phyloP scores from a whole-genome alignment of 495 filamentous ascomycete genomes.

The Aspergillus panamensis region DNA sequence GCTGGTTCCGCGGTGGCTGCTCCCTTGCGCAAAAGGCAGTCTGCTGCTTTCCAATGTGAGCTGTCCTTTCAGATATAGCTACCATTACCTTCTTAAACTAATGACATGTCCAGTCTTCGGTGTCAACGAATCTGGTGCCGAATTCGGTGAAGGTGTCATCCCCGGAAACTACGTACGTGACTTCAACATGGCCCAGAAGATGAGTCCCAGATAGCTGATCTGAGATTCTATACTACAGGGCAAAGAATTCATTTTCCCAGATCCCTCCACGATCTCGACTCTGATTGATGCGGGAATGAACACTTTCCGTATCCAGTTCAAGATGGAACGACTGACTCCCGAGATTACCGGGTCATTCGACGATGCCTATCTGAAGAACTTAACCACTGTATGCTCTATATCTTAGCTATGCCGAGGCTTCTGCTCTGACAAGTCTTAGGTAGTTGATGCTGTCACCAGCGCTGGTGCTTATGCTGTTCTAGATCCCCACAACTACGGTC shows the following conservation, averaged over 20 bases:
- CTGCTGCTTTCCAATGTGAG: background rate
- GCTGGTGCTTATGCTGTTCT: slow-evolving; percentile 63
- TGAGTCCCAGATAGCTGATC: background rate
- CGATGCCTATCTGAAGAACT: slow-evolving; percentile 39
- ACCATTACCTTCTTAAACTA: background rate
- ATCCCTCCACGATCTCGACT: slow-evolving; percentile 50
- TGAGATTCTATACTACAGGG: slow-evolving; percentile 30
- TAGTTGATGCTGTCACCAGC: slow-evolving; percentile 57
- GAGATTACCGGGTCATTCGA: slow-evolving; percentile 43
- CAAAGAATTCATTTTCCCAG: slow-evolving; percentile 60
- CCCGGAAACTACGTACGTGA: slow-evolving; percentile 36
- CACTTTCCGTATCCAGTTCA: slow-evolving; percentile 64
- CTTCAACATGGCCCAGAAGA: background rate
- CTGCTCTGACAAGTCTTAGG: slow-evolving; percentile 34
- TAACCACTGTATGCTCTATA: slow-evolving; percentile 37
- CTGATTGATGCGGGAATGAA: slow-evolving; percentile 64
- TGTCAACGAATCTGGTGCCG: slow-evolving; percentile 47
- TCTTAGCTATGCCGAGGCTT: background rate
- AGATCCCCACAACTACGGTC: slow-evolving; percentile 70
- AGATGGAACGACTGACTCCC: slow-evolving; percentile 67
- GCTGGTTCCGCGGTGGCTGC: slow-evolving; percentile 28
- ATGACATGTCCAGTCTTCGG: slow-evolving; percentile 21
- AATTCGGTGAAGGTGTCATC: slow-evolving; percentile 43
- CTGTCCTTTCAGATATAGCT: background rate
- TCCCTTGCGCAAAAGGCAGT: slow-evolving; percentile 19